Conservation (phyloP, 352 stramenopile genomes). For the Globisporangium emineosum region DNA sequence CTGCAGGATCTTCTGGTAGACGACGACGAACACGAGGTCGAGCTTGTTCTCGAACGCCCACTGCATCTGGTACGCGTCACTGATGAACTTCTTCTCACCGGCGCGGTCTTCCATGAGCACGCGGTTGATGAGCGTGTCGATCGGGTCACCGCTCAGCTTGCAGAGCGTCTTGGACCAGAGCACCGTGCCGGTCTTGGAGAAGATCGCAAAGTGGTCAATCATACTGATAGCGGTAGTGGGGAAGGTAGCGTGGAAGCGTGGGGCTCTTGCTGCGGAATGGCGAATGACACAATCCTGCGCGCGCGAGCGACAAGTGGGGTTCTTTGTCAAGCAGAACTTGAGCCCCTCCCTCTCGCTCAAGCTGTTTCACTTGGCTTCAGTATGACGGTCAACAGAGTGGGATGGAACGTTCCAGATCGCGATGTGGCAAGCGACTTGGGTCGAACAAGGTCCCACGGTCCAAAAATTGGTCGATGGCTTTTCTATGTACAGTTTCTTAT, state of each 20-base stretch:
- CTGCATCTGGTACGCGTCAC: slow-evolving; percentile 86
- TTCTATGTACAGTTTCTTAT: slow-evolving; percentile 5
- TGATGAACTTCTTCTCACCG: slow-evolving; percentile 83
- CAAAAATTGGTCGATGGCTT: slow-evolving; percentile 2
- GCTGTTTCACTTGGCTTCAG: slow-evolving; percentile 3
- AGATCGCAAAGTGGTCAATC: slow-evolving; percentile 93
- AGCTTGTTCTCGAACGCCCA: slow-evolving; percentile 92
- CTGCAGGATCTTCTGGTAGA: slow-evolving; percentile 91
- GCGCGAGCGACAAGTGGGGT: not conserved
- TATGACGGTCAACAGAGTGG: slow-evolving; percentile 6
- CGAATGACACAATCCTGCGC: not conserved
- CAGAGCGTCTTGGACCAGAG: slow-evolving; percentile 88
- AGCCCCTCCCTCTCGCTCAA: slow-evolving; percentile 10
- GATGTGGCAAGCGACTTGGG: slow-evolving; percentile 12
- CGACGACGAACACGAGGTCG: slow-evolving; percentile 89
- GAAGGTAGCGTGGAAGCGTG: not conserved
- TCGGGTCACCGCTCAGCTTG: slow-evolving; percentile 81
- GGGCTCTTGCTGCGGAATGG: slow-evolving; percentile 7
- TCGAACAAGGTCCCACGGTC: not conserved
- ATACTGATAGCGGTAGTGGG: slow-evolving; percentile 32
- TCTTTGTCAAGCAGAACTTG: slow-evolving; percentile 3
- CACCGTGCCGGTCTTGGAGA: slow-evolving; percentile 88
- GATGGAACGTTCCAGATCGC: slow-evolving; percentile 20
- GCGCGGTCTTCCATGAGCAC: slow-evolving; percentile 89
- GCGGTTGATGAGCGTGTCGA: slow-evolving; percentile 87